A percentile compares a stretch with the other conserved stretches of the same genome.
These are phyloP conservation scores for Diaporthe helianthi DNA, from an alignment of 2,329 filamentous ascomycete genomes.

Conservation along the genomic window DNA sequence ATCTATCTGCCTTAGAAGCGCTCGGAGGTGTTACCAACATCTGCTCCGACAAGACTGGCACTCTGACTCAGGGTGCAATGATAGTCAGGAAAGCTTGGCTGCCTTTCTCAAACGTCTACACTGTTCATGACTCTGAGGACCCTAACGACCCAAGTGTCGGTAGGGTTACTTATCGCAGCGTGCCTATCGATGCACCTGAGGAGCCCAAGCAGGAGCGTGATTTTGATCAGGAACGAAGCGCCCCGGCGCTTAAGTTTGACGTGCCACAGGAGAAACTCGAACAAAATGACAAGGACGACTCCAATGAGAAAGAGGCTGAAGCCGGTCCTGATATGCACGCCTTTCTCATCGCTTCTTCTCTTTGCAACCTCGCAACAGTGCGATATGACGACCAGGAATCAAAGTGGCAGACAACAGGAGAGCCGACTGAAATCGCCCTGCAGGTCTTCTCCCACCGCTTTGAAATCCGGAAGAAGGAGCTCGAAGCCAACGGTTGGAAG, in stretches of 20 bases:
- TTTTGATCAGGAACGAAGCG: constrained; percentile 65
- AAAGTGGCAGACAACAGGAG: constrained; percentile 71
- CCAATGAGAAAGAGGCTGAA: constrained; percentile 49
- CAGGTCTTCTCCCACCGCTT: constrained; percentile 79
- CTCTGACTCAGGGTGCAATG: constrained; percentile 73
- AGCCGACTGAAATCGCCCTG: constrained; percentile 78
- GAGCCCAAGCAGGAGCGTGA: constrained; percentile 56
- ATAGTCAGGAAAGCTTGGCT: constrained; percentile 73
- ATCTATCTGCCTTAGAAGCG: constrained; percentile 72
- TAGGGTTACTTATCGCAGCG: constrained; percentile 54
- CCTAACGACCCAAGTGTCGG: constrained; percentile 69
- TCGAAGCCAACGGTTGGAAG: constrained; percentile 63
- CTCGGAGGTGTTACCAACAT: constrained; percentile 76
- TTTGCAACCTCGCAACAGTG: constrained; percentile 71
- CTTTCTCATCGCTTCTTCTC: constrained; percentile 63
- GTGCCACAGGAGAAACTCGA: constrained; percentile 64
- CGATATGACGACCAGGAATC: constrained; percentile 60
- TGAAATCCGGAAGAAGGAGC: constrained; percentile 60
- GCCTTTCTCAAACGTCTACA: constrained; percentile 62
- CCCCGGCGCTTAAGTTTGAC: constrained; percentile 67
- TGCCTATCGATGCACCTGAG: constrained; percentile 44
- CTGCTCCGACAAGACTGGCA: constrained; percentile 78
- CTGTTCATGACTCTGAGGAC: constrained; percentile 66
- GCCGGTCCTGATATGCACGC: constrained; percentile 58
- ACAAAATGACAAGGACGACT: constrained; percentile 43